Conservation (phyloP, 768 basidiomycete genomes). For the Hemileccinum impolitum region DNA sequence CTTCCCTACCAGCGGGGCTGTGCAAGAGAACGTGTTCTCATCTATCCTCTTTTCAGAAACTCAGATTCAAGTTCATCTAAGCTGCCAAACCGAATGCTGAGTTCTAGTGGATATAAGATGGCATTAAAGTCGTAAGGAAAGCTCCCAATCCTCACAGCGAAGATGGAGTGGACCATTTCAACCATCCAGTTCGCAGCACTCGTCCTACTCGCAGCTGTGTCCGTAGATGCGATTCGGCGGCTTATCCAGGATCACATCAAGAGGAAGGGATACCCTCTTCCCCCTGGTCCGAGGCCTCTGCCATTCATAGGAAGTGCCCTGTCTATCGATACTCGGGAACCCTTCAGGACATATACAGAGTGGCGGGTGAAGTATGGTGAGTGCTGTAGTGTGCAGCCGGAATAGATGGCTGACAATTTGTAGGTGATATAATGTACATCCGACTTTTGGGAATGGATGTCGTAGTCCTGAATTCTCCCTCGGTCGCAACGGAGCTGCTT, state of each 20-base stretch:
- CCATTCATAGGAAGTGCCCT: slow-evolving; percentile 20
- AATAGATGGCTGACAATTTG: neutral
- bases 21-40: too few relatives aligned
- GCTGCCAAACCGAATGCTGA: too few relatives aligned
- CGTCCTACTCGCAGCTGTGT: neutral
- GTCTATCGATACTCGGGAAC: slow-evolving; percentile 13
- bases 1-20: too few relatives aligned
- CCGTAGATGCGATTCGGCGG: neutral
- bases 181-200: slow-evolving; percentile 3
- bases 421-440: slow-evolving; percentile 47
- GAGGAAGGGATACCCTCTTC: slow-evolving; percentile 12
- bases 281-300: slow-evolving; percentile 19
- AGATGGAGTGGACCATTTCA: slow-evolving; percentile 11
- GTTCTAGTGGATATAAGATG: slow-evolving; percentile 8
- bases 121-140: neutral
- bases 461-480: slow-evolving; percentile 44
- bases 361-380: slow-evolving; percentile 20
- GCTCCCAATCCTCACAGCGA: neutral
- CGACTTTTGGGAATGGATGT: slow-evolving; percentile 43
- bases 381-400: neutral
- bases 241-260: slow-evolving; percentile 6
- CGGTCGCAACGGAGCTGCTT: slow-evolving; percentile 43
- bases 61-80: too few relatives aligned
- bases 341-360: slow-evolving; percentile 15
- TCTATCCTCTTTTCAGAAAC: too few relatives aligned